Base-by-base conservation (phyloP, 306 rosid species). In the Prunus armeniaca region DNA sequence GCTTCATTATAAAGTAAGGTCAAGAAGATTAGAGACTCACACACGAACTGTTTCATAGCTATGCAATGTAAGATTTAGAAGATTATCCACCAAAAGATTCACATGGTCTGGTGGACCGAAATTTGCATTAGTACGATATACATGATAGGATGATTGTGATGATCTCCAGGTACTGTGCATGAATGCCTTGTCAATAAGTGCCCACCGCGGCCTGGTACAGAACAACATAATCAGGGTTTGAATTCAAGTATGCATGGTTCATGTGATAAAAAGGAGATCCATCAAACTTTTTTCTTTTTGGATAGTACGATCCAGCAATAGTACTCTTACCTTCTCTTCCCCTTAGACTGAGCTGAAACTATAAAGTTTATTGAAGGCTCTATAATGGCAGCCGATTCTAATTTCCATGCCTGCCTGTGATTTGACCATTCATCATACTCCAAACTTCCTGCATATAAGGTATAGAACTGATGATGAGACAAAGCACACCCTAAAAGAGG, bases 101-200 rank as follows among this genome's bases (percentile, higher is more conserved):
- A 89, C 87, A 75, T 92, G 98, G 58, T 89, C 87, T 27, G 98
- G 87, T 80, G 97, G 97, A 80, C 41, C 20, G 61, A 81, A 87
- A 86, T 87, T 91, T 81, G 92, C 93, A 77, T 83, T 82, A 13
- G 86, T 86, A 64, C 97, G 93, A 83, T 78, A 91, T 55, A 96
- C 84, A 87, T 96, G 96, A 84, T 96, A 96, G 52, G 98, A 84
- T 65, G 98, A 90, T 79, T 96, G 99, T 51, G 99, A 96, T 77
- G 99, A 90, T 85, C 99, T 92, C 99, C 99, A 96, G 2, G 95
- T 92, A 91, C 83, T 91, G 87, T 92, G 98, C 99, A 96, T 89
- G 79, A 87, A 92, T 79, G 99, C 96, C 85, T 96, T 96, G 84
- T 96, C 99, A 27, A 96, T 96, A 82, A 96, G 98, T 51, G 99